Percentiles rank a stretch among this genome's conserved stretches.
Conservation (phyloP, 352 stramenopile genomes). For the Phytophthora chlamydospora region DNA sequence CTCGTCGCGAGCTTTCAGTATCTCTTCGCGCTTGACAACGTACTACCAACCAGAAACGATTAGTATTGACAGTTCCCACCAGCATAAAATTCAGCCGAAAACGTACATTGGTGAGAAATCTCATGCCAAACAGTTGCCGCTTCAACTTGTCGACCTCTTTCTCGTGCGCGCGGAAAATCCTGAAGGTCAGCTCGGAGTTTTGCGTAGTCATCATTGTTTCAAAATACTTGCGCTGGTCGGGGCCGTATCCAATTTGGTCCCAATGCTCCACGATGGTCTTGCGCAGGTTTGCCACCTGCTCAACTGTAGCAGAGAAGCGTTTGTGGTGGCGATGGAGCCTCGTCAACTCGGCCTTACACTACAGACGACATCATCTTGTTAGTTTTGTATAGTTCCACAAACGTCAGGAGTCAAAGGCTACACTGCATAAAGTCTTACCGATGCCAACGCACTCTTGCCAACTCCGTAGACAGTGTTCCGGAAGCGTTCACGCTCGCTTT, state of each 20-base stretch:
- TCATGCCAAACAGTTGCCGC: conserved; percentile 28
- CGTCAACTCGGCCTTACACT: conserved; percentile 38
- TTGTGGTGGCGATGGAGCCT: conserved; percentile 35
- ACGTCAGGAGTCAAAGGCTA: not conserved
- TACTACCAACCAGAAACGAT: conserved; percentile 26
- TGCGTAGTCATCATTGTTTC: conserved; percentile 31
- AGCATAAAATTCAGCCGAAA: not conserved
- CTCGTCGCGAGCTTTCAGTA: conserved; percentile 42
- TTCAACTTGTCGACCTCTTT: conserved; percentile 39
- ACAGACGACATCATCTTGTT: not conserved
- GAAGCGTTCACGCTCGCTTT: conserved; percentile 37
- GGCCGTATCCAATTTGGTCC: conserved; percentile 31
- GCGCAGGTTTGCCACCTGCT: conserved; percentile 30
- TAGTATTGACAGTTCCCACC: not conserved
- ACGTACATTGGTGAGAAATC: conserved; percentile 24
- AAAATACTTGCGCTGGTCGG: conserved; percentile 31
- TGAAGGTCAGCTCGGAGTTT: conserved; percentile 30
- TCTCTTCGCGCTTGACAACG: conserved; percentile 52
- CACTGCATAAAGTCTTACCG: conserved; percentile 16
- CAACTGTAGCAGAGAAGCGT: conserved; percentile 26
- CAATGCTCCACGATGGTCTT: conserved; percentile 31
- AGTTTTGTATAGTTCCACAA: not conserved
- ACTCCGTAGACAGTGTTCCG: conserved; percentile 28
- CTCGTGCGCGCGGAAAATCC: conserved; percentile 37
- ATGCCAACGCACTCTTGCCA: conserved; percentile 31